A percentile compares a stretch with the other conserved stretches of the same genome.
These are phyloP conservation scores for Cryptococcus sp. DNA, from an alignment of 1,284 basidiomycete genomes.

Conservation along the genomic window DNA sequence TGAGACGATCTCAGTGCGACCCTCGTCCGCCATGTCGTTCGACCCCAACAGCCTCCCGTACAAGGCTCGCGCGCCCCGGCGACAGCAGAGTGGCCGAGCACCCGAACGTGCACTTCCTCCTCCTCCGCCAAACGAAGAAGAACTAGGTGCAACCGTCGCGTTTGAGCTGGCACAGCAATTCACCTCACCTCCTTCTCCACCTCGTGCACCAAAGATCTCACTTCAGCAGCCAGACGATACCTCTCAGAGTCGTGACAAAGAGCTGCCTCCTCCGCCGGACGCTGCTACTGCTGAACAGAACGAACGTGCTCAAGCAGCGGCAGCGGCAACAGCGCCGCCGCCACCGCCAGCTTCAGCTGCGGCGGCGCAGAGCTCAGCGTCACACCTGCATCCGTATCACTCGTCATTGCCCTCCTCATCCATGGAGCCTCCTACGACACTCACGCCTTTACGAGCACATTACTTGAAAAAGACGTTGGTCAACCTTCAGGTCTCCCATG, in stretches of 20 bases:
- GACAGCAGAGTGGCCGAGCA: slow-evolving; percentile 13
- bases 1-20: neutral
- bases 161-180: slow-evolving; percentile 33
- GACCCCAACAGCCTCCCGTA: slow-evolving; percentile 31
- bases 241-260: slow-evolving; percentile 1
- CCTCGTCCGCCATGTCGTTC: slow-evolving; percentile 19
- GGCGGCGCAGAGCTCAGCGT: slow-evolving; percentile 21
- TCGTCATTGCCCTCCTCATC: slow-evolving; percentile 33
- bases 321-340: neutral
- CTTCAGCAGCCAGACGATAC: neutral
- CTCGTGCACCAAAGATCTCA: slow-evolving; percentile 10
- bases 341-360: neutral
- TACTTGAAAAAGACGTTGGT: slow-evolving; percentile 96
- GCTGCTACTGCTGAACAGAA: too few species aligned
- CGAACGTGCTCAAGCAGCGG: neutral
- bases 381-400: slow-evolving; percentile 43
- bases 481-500: slow-evolving; percentile 74
- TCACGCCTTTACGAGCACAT: slow-evolving; percentile 85
- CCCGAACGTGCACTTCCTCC: slow-evolving; percentile 36
- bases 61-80: slow-evolving; percentile 25
- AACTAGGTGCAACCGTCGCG: slow-evolving; percentile 27
- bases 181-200: slow-evolving; percentile 42
- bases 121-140: slow-evolving; percentile 35
- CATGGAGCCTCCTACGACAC: slow-evolving; percentile 41
- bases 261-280: slow-evolving; percentile 7